Percentiles rank a stretch among this genome's conserved stretches.
These are phyloP conservation scores for Leccinum disarticulatum DNA, from an alignment of 768 basidiomycete species.

Conservation along the genomic window DNA sequence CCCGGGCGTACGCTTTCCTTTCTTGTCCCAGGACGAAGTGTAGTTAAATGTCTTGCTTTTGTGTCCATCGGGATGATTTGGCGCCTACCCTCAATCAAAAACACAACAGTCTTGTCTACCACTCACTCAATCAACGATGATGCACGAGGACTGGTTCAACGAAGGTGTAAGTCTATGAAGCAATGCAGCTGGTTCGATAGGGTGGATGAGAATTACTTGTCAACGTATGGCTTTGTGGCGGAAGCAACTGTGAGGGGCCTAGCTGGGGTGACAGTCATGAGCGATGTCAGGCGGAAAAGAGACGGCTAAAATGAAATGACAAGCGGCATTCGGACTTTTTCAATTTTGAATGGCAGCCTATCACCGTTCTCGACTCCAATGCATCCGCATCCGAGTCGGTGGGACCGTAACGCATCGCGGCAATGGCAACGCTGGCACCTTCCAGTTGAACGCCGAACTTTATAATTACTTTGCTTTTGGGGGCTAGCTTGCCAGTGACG, in stretches of 20 bases:
- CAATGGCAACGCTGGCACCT: neutral
- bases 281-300: neutral
- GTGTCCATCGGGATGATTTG: neutral
- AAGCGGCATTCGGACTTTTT: neutral
- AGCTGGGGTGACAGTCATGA: neutral
- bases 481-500: neutral
- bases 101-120: neutral
- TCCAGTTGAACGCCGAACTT: no score
- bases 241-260: neutral
- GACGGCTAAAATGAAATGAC: neutral
- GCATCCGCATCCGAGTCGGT: no score
- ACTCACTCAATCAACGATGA: neutral
- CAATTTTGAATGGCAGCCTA: neutral
- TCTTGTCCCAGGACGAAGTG: neutral
- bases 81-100: neutral
- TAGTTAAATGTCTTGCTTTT: neutral
- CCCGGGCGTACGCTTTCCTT: neutral
- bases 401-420: neutral
- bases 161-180: neutral
- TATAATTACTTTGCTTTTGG: neutral
- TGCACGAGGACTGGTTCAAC: neutral
- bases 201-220: neutral
- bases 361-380: neutral
- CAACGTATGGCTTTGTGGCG: neutral
- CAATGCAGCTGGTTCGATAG: neutral